Conservation (phyloP, 768 basidiomycete species). For the Lactifluus echinatus region DNA sequence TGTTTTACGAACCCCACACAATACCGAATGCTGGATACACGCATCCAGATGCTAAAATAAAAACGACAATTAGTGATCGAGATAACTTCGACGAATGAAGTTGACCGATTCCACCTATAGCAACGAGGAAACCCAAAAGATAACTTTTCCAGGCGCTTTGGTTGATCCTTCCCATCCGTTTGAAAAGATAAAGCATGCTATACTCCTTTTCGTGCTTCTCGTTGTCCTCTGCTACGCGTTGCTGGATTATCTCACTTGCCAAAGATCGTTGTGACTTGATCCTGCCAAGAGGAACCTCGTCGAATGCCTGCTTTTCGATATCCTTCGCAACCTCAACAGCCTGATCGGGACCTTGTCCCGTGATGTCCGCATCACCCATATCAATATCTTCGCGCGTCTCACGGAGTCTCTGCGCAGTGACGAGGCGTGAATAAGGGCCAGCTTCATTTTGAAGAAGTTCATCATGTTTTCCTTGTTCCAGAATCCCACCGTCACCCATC, state of each 20-base stretch:
- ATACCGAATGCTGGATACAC: constrained; percentile 67
- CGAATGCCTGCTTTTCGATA: constrained; percentile 43
- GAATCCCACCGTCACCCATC: constrained; percentile 35
- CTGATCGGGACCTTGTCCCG: too few species aligned
- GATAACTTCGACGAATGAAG: neutral
- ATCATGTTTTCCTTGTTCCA: constrained; percentile 38
- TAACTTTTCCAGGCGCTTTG: constrained; percentile 51
- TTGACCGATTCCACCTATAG: constrained; percentile 24
- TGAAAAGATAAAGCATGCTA: constrained; percentile 49
- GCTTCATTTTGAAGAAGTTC: constrained; percentile 34
- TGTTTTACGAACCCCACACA: constrained; percentile 39
- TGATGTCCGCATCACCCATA: constrained; percentile 18
- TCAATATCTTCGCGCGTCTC: constrained; percentile 41
- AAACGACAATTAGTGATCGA: neutral
- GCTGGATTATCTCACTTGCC: constrained; percentile 52
- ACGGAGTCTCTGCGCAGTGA: constrained; percentile 70
- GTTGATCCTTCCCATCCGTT: constrained; percentile 58
- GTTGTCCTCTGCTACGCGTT: constrained; percentile 27
- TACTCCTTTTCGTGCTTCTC: constrained; percentile 30
- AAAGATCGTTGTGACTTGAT: constrained; percentile 47
- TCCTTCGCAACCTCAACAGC: constrained; percentile 20
- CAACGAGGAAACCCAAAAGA: constrained; percentile 41
- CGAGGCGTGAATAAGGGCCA: constrained; percentile 62
- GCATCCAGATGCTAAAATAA: constrained; percentile 37
- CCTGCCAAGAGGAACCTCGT: constrained; percentile 50